Base-by-base conservation (phyloP, 331 rosid species). In the Dryas integrifolia region DNA sequence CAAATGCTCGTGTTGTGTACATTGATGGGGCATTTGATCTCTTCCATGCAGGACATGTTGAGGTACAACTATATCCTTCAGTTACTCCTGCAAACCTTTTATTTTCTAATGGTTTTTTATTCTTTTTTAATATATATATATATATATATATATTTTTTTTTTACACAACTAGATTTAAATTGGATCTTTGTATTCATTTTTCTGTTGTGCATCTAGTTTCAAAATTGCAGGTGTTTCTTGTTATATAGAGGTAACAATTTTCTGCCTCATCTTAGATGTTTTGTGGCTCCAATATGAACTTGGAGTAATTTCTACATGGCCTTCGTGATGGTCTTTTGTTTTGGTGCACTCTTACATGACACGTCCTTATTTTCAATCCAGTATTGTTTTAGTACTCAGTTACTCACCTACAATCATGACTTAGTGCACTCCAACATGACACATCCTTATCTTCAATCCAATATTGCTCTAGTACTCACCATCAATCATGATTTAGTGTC, bases 21-120 rank as follows among this genome's bases (percentile, higher is more conserved):
- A 90, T 92, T 82, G 99, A 92, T 79, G 99, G 98, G 77, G 99
- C 98, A 71, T 96, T 92, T 88, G 99, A 96, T 87, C 96, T 96
- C 72, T 96, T 96, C 78, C 99, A 96, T 70, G 99, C 98, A 0
- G 99, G 99, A 69, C 98, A 96, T 69, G 97, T 96, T 73, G 90
- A 92, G 99, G 99, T 83, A 83, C 43, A 65, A 55, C 49, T 45
- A 3, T 30, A 49, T 26, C 10, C n/a, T 13, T 11, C 13, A 67
- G 61, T 43, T 58, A 11, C 49, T 50, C 65, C 4, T 74, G 48
- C 26, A 41, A 48, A 38, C 62, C 9, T 45, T 9, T 59, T 44
- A 3, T 65, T 49, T 21, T 39, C 43, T 41, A 40, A 59, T 57
- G 66, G 16, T 13, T 70, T 53, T 30, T 61, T 49, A 4, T 56